phyloP scores from a whole-genome alignment of 495 filamentous ascomycete species.

The Haplographium delicatum region DNA sequence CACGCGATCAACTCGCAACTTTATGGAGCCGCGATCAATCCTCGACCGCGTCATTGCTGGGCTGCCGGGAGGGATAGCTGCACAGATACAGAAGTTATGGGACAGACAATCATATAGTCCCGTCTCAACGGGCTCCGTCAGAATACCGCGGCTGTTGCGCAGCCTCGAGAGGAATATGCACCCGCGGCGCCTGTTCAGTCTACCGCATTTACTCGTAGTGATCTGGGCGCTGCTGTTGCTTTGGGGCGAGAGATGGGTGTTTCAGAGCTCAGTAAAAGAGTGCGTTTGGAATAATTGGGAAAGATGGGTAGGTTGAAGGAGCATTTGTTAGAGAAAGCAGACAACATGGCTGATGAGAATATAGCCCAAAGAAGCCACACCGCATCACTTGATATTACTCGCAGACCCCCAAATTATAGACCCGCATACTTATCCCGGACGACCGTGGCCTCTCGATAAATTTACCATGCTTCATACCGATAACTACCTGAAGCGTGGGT shows the following conservation, averaged over 20 bases:
- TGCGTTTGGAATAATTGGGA: slow-evolving; percentile 89
- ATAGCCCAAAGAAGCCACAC: slow-evolving; percentile 68
- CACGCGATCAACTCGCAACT: slow-evolving; percentile 14
- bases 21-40: slow-evolving; percentile 20
- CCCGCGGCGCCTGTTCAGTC: slow-evolving; percentile 37
- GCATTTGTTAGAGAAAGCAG: background rate
- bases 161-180: slow-evolving; percentile 11
- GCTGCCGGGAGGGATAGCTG: slow-evolving; percentile 11
- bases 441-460: slow-evolving; percentile 80
- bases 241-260: slow-evolving; percentile 83
- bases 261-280: slow-evolving; percentile 56
- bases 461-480: slow-evolving; percentile 81
- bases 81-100: slow-evolving; percentile 19
- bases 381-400: slow-evolving; percentile 82
- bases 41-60: slow-evolving; percentile 13
- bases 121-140: slow-evolving; percentile 4
- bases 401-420: slow-evolving; percentile 98
- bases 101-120: slow-evolving; percentile 7
- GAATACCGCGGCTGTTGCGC: slow-evolving; percentile 9
- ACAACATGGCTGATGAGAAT: slow-evolving; percentile 1
- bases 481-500: slow-evolving; percentile 78
- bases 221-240: slow-evolving; percentile 76
- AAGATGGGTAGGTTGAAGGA: slow-evolving; percentile 65
- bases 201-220: slow-evolving; percentile 60
- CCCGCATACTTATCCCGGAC: slow-evolving; percentile 90